Evolutionary conservation across 2,329 filamentous ascomycete species (phyloP).

Genomic region (Neocucurbitaria cava): DNA sequence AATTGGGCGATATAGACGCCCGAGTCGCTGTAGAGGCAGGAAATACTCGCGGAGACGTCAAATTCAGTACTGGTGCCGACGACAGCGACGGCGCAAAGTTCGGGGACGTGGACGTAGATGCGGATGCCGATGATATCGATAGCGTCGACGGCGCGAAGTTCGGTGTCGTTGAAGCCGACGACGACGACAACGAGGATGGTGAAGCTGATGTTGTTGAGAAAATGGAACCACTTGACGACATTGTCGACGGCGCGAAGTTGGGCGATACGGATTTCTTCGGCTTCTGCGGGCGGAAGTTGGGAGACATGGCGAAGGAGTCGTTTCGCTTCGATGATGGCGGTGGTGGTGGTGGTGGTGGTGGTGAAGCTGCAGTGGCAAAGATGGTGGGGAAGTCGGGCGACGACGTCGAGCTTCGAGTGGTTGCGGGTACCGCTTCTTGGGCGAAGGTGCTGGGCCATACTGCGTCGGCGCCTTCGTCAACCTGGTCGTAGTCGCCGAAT

Average conservation of each 20-base stretch:
- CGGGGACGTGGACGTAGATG: slow-evolving; percentile 10
- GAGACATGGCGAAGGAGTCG: slow-evolving; percentile 24
- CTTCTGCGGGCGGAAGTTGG: slow-evolving; percentile 15
- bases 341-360: too few species aligned
- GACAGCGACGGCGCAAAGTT: slow-evolving; percentile 12
- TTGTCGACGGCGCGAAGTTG: not conserved
- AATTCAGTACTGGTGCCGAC: not conserved
- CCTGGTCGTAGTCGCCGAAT: slow-evolving; percentile 33
- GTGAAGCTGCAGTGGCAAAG: slow-evolving; percentile 10
- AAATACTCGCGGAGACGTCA: not conserved
- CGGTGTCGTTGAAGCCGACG: not conserved
- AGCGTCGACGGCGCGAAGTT: slow-evolving; percentile 9
- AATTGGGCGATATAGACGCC: slow-evolving; percentile 8
- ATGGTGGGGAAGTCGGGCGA: slow-evolving; percentile 28
- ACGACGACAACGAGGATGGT: not conserved
- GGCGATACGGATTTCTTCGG: slow-evolving; percentile 8
- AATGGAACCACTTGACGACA: slow-evolving; percentile 8
- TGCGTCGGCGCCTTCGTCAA: slow-evolving; percentile 29
- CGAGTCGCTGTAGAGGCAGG: not conserved
- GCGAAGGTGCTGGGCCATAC: slow-evolving; percentile 28
- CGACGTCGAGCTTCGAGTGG: slow-evolving; percentile 16
- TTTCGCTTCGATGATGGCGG: slow-evolving; percentile 17
- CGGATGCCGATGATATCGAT: slow-evolving; percentile 1
- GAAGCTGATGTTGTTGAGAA: too few species aligned
- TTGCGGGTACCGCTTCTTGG: not conserved